phyloP scores from a whole-genome alignment of 208 protist species.

The Crithidia expoeki region DNA sequence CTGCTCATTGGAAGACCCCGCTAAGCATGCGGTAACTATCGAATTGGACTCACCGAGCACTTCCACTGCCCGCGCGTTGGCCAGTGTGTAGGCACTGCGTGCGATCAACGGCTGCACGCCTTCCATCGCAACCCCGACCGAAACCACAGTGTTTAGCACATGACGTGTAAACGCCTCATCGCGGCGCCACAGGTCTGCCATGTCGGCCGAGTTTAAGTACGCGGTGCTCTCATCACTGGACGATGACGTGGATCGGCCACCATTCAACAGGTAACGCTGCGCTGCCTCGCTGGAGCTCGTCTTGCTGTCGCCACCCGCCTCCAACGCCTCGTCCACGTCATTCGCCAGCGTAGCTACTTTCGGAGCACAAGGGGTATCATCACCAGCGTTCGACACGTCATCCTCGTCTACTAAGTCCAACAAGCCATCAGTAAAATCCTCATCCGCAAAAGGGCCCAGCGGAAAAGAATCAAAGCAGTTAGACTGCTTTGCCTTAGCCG shows the following conservation, averaged over 20 bases:
- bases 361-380: no score
- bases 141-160: conserved; percentile 52
- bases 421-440: not conserved
- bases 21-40: conserved; percentile 19
- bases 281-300: not conserved
- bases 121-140: conserved; percentile 54
- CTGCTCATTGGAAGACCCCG: not conserved
- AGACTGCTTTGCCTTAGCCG: no score
- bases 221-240: conserved; percentile 14
- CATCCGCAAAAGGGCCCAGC: not conserved
- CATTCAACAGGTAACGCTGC: not conserved
- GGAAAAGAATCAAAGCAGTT: not conserved
- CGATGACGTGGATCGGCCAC: not conserved
- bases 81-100: conserved; percentile 42
- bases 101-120: conserved; percentile 38
- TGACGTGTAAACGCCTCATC: conserved; percentile 44
- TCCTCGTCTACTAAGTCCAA: conserved; percentile 3
- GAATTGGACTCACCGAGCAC: conserved; percentile 22
- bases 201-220: conserved; percentile 1
- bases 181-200: conserved; percentile 31
- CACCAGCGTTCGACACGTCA: not conserved
- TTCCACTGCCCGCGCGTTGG: conserved; percentile 19
- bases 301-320: not conserved
- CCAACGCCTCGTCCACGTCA: conserved; percentile 9
- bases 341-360: no score